phyloP scores from a whole-genome alignment of 1,284 basidiomycete genomes.

The Cystobasidiaceae sp. region DNA sequence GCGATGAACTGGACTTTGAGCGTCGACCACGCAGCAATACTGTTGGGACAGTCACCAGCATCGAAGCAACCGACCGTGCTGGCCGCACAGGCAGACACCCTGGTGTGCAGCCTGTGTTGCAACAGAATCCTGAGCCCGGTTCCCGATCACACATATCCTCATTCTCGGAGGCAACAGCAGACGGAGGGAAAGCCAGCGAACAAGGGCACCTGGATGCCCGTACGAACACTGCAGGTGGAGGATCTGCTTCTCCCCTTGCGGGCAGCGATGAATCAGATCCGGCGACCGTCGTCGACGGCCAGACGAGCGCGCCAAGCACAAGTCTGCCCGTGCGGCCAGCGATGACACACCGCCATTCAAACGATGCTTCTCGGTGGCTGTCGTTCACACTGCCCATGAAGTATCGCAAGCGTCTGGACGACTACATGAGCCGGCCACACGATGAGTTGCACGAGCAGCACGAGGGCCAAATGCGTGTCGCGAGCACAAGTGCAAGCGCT shows the following conservation, averaged over 20 bases:
- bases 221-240: too few species aligned
- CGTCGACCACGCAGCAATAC: conserved; percentile 25
- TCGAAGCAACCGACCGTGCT: not conserved
- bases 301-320: not conserved
- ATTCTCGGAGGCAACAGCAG: not conserved
- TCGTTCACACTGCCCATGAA: conserved; percentile 22
- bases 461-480: not conserved
- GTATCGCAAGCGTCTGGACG: conserved; percentile 24
- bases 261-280: too few species aligned
- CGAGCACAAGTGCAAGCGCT: not conserved
- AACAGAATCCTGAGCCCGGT: not conserved
- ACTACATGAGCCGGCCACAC: conserved; percentile 14
- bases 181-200: not conserved
- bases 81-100: conserved; percentile 3
- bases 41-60: conserved; percentile 2
- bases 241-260: too few species aligned
- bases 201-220: not conserved
- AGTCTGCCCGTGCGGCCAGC: not conserved
- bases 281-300: not conserved
- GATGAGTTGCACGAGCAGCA: not conserved
- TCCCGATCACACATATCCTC: not conserved
- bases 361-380: conserved; percentile 27
- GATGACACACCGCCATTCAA: not conserved
- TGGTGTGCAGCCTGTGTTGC: conserved; percentile 20
- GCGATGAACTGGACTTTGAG: conserved; percentile 30